phyloP scores from a whole-genome alignment of 176 grass and related monocot genomes.

The Ensete glaucum region DNA sequence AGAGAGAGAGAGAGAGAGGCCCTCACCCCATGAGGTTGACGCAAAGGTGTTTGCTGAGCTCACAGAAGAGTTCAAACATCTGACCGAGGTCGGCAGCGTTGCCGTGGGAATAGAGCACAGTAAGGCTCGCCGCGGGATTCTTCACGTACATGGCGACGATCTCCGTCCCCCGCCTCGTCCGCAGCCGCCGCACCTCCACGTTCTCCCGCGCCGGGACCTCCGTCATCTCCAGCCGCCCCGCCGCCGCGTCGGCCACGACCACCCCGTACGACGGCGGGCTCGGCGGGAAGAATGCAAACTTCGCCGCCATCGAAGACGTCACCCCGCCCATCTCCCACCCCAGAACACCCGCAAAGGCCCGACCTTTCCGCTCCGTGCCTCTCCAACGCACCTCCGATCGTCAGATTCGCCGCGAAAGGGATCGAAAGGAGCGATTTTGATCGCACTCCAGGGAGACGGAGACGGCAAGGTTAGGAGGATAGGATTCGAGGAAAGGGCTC shows the following conservation, averaged over 20 bases:
- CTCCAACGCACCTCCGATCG: neutral
- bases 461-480: neutral
- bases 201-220: conserved; percentile 26
- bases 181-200: conserved; percentile 67
- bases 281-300: conserved; percentile 83
- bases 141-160: conserved; percentile 82
- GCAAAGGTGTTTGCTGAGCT: conserved; percentile 81
- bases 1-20: neutral
- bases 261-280: conserved; percentile 60
- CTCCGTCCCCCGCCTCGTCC: conserved; percentile 54
- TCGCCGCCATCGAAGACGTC: conserved; percentile 65
- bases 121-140: conserved; percentile 60
- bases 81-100: conserved; percentile 90
- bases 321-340: conserved; percentile 46
- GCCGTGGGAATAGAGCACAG: conserved; percentile 93
- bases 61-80: conserved; percentile 92
- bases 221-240: conserved; percentile 21
- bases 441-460: neutral
- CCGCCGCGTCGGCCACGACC: conserved; percentile 2
- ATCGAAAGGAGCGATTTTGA: neutral
- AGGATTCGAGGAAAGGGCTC: neutral
- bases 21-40: conserved; percentile 86
- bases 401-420: neutral
- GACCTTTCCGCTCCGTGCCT: neutral
- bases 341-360: neutral